phyloP scores from a whole-genome alignment of 192 early-diverging fungal genomes.

The Linnemannia zychae region DNA sequence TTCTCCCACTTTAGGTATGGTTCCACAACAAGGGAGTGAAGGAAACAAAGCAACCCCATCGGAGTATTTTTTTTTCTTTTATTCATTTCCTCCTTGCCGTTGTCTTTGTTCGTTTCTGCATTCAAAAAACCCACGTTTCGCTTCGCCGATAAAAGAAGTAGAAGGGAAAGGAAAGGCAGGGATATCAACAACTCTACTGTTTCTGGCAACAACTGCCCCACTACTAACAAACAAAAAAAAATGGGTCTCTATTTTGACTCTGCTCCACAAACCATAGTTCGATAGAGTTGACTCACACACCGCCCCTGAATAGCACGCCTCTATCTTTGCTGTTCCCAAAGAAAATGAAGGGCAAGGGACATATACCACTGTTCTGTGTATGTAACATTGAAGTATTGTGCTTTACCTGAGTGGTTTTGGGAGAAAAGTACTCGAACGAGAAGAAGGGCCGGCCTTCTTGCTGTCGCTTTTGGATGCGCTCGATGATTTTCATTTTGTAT shows the following conservation, averaged over 20 bases:
- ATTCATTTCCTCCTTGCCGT: background rate
- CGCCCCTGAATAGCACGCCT: no score
- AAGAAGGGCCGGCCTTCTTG: conserved; percentile 76
- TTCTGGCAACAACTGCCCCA: no score
- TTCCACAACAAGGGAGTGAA: background rate
- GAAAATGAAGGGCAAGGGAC: background rate
- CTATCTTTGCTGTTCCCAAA: no score
- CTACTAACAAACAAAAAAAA: background rate
- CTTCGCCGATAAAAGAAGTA: no score
- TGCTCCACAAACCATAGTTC: background rate
- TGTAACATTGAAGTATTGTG: no score
- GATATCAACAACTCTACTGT: no score
- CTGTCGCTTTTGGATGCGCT: conserved; percentile 74
- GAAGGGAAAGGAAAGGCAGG: no score
- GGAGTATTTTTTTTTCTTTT: background rate
- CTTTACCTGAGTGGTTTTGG: conserved; percentile 83
- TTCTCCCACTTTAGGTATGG: background rate
- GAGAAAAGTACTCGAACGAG: conserved; percentile 98
- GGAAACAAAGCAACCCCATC: background rate
- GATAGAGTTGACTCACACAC: background rate
- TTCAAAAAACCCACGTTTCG: background rate
- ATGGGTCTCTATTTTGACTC: background rate
- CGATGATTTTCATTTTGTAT: conserved; percentile 74
- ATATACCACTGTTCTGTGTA: no score
- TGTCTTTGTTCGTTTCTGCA: no score